Percentiles rank a stretch among this genome's conserved stretches.
Evolutionary conservation across 1,284 basidiomycete genomes (phyloP).

Genomic region (Omphalotus olearius): DNA sequence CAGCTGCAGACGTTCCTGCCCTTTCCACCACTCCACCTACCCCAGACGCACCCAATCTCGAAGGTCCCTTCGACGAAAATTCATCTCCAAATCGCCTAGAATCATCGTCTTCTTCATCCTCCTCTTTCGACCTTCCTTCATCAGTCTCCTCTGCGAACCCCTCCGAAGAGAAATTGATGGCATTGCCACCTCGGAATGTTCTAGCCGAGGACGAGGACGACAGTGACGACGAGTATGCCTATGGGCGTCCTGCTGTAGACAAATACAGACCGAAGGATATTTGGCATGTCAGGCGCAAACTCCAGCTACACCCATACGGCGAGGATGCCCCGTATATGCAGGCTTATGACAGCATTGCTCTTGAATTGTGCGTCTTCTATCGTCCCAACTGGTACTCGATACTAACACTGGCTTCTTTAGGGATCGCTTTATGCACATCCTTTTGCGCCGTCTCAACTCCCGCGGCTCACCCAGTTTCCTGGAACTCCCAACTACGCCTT

Average conservation of each 20-base stretch:
- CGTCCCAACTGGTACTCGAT: conserved; percentile 3
- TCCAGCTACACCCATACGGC: conserved; percentile 51
- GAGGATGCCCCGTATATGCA: conserved; percentile 59
- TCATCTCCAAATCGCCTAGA: conserved; percentile 1
- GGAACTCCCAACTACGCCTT: conserved; percentile 40
- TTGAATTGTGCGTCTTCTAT: conserved; percentile 50
- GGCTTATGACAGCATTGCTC: conserved; percentile 49
- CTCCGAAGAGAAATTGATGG: background rate
- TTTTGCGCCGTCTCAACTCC: conserved; percentile 48
- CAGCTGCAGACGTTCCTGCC: conserved; percentile 7
- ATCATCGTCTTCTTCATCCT: background rate
- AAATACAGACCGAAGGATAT: conserved; percentile 21
- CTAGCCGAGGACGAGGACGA: conserved; percentile 1
- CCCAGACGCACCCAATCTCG: conserved; percentile 8
- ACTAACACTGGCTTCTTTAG: conserved; percentile 29
- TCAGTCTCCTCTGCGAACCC: background rate
- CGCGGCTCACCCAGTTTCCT: conserved; percentile 55
- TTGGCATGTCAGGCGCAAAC: conserved; percentile 28
- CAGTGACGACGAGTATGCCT: conserved; percentile 1
- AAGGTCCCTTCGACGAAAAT: conserved; percentile 1
- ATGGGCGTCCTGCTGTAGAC: conserved; percentile 1
- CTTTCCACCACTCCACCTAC: conserved; percentile 13
- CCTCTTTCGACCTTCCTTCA: background rate
- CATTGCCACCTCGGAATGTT: background rate
- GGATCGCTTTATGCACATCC: conserved; percentile 48